Evolutionary conservation across 2,329 filamentous ascomycete species (phyloP), one percentile per base, ranked within the genome.

Genomic region (Claviceps lovelessii): DNA sequence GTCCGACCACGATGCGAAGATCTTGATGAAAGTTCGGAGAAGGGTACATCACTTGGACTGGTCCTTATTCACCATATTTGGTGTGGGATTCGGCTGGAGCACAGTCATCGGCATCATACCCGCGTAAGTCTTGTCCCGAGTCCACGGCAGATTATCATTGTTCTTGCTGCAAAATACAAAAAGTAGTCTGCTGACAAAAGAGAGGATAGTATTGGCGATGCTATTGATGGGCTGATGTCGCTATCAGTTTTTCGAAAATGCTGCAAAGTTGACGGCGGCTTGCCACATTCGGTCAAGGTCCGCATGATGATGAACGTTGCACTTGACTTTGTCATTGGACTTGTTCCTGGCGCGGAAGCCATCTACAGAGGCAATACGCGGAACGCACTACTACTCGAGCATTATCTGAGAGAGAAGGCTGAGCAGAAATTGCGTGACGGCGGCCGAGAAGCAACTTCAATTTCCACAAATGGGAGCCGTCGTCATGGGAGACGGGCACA

Each of bases 51-150:
- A 82, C 42, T 80, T 96, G 31, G 93, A 97, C 69, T 86, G 89
- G 75, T 81, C 79, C 54, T 79, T 95, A 6, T 94, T 91, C 73
- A 90, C 80, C 64, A 80, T 88, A 65, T 80, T 86, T 59, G 89
- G 90, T 47, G 78, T 95, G 56, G 81, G 84, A 56, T 90, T 97
- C 65, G 93, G 93, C 54, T 96, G 90, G 89, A 82, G 87, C 52
- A 86, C 85, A 62, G 79, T 95, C 56, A 88, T 97, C 62, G 93
- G 85, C 15, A 66, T 97, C 8, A 70, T 97, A 54, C 93, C 93
- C 61, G 80, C 80, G 80, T 89, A 77, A 76, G 86, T 78, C 13
- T 5, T 23, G 8, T 47, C 29, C n/a, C 8, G 31, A 33, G 8
- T 47, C 29, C n/a, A 37, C 11, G n/a, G 42, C 8, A 46, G 31